These are phyloP conservation scores for Pleomassaria siparia DNA, from an alignment of 2,329 filamentous ascomycete species.

Conservation along the genomic window DNA sequence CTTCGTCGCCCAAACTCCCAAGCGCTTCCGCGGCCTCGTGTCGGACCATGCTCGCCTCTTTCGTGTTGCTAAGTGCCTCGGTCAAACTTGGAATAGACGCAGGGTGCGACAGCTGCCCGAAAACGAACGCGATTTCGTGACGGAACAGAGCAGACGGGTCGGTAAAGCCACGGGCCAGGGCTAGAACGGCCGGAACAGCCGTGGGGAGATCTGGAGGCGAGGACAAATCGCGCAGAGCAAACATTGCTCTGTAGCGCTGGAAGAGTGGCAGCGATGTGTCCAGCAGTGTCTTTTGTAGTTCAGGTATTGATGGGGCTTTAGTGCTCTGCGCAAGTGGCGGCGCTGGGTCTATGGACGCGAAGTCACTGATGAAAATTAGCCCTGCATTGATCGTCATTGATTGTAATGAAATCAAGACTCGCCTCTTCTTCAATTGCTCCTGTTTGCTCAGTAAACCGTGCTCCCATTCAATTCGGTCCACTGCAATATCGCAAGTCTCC, in stretches of 20 bases:
- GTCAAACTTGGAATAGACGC: conserved; percentile 93
- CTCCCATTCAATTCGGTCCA: conserved; percentile 93
- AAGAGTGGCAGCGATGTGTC: conserved; percentile 81
- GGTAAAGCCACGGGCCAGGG: conserved; percentile 79
- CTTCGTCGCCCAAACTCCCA: conserved; percentile 89
- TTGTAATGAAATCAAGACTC: conserved; percentile 28
- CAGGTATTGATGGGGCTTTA: conserved; percentile 64
- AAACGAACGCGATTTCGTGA: conserved; percentile 97
- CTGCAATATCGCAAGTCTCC: conserved; percentile 96
- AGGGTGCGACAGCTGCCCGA: conserved; percentile 92
- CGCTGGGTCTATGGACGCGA: conserved; percentile 92
- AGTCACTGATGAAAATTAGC: conserved; percentile 65
- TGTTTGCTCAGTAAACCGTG: conserved; percentile 59
- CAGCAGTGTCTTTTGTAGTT: conserved; percentile 75
- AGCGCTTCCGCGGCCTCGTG: conserved; percentile 97
- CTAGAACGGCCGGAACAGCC: conserved; percentile 81
- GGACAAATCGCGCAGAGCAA: conserved; percentile 89
- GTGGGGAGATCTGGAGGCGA: conserved; percentile 90
- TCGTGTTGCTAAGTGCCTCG: conserved; percentile 71
- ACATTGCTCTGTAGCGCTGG: conserved; percentile 96
- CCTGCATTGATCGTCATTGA: background rate
- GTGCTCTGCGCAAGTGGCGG: conserved; percentile 77
- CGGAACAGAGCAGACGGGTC: conserved; percentile 92
- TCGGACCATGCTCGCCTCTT: conserved; percentile 93
- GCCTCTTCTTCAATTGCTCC: conserved; percentile 83